These are phyloP conservation scores for Wickerhamiella azymoides DNA, from an alignment of 805 yeast genomes.

Conservation along the genomic window DNA sequence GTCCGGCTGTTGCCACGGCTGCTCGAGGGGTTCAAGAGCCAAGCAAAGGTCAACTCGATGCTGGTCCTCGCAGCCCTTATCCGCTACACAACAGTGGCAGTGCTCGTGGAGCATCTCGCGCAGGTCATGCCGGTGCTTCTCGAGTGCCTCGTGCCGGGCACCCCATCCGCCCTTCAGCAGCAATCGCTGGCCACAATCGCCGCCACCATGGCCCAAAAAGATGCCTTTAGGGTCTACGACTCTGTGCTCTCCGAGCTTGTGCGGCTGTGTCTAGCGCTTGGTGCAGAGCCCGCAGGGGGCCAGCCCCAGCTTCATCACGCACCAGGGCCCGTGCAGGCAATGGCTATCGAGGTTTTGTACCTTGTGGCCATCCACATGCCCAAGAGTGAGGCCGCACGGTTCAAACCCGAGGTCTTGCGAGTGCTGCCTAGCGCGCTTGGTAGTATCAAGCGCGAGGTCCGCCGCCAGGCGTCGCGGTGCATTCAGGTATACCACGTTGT, in stretches of 20 bases:
- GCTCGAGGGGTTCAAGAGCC: slow-evolving; percentile 33
- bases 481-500: slow-evolving; percentile 60
- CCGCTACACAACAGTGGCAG: slow-evolving; percentile 46
- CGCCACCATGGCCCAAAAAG: slow-evolving; percentile 34
- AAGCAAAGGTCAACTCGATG: slow-evolving; percentile 38
- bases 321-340: neutral
- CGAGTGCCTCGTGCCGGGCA: slow-evolving; percentile 41
- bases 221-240: slow-evolving; percentile 38
- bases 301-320: neutral
- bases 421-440: slow-evolving; percentile 44
- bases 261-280: neutral
- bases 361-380: slow-evolving; percentile 17
- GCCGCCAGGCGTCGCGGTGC: slow-evolving; percentile 65
- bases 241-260: slow-evolving; percentile 44
- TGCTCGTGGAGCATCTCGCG: slow-evolving; percentile 50
- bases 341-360: slow-evolving; percentile 2
- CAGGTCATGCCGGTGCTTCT: slow-evolving; percentile 58
- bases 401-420: slow-evolving; percentile 35
- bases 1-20: slow-evolving; percentile 43
- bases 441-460: slow-evolving; percentile 58
- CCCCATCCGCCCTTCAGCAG: slow-evolving; percentile 34
- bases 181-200: slow-evolving; percentile 50
- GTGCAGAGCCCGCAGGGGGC: neutral
- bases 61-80: slow-evolving; percentile 55
- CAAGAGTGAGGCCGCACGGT: slow-evolving; percentile 35